These are phyloP conservation scores for Phaseolus lunatus DNA, from an alignment of 306 rosid genomes.

Conservation along the genomic window DNA sequence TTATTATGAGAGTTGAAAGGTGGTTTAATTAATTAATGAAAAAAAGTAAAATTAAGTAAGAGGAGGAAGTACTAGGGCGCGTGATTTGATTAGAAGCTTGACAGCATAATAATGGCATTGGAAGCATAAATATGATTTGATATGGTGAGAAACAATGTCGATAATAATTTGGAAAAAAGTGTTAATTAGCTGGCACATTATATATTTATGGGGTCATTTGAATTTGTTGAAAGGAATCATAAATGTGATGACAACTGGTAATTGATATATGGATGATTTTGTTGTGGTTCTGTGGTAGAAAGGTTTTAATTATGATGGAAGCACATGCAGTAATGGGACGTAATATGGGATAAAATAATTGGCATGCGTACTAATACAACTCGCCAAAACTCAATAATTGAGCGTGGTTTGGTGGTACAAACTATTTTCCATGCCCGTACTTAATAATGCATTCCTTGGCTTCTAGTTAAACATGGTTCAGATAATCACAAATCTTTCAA, in stretches of 20 bases:
- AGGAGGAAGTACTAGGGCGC: not conserved
- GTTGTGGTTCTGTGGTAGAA: not conserved
- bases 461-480: slow-evolving; percentile 37
- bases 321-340: slow-evolving; percentile 15
- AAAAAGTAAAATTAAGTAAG: not conserved
- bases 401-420: slow-evolving; percentile 38
- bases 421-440: slow-evolving; percentile 32
- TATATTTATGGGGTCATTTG: not conserved
- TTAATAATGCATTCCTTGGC: slow-evolving; percentile 43
- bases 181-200: slow-evolving; percentile 31
- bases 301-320: slow-evolving; percentile 3
- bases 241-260: slow-evolving; percentile 27
- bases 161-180: not conserved
- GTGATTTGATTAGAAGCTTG: not conserved
- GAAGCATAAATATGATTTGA: slow-evolving; percentile 3
- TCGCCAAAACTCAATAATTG: slow-evolving; percentile 30
- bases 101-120: not conserved
- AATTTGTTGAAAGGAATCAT: slow-evolving; percentile 31
- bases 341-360: not conserved
- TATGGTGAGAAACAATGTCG: not conserved
- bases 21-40: not conserved
- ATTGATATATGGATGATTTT: slow-evolving; percentile 31
- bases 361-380: not conserved
- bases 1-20: not conserved
- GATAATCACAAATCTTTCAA: not conserved